phyloP scores from a whole-genome alignment of 495 filamentous ascomycete species.

The Bacidia gigantensis region DNA sequence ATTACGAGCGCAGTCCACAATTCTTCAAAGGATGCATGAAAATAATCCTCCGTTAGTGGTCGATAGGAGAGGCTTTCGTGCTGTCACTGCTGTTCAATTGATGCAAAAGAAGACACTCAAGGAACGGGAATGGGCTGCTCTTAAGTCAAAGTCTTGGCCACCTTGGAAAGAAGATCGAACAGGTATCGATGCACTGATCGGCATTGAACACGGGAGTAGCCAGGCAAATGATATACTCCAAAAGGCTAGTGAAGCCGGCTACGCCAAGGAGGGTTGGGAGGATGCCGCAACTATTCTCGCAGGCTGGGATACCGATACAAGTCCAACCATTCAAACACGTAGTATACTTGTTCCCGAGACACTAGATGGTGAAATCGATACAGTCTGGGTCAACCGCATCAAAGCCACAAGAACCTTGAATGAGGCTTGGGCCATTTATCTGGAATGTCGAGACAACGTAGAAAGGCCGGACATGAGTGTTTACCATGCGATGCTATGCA shows the following conservation, averaged over 20 bases:
- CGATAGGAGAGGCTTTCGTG: constrained; percentile 48
- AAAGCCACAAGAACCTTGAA: constrained; percentile 51
- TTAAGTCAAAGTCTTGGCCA: constrained; percentile 54
- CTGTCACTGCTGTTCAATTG: constrained; percentile 43
- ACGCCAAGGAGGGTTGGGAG: constrained; percentile 41
- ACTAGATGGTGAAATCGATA: too few relatives aligned
- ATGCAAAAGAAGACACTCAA: constrained; percentile 46
- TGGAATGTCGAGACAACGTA: constrained; percentile 24
- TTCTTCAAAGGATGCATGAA: constrained; percentile 47
- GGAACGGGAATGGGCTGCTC: constrained; percentile 43
- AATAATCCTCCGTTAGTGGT: constrained; percentile 42
- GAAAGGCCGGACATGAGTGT: constrained; percentile 14
- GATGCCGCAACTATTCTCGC: constrained; percentile 39
- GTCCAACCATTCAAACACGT: constrained; percentile 56
- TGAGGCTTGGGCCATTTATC: constrained; percentile 61
- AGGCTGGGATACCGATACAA: constrained; percentile 55
- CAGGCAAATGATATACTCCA: constrained; percentile 41
- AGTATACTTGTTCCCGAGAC: too few relatives aligned
- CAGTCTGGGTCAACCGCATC: constrained; percentile 48
- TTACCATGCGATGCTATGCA: constrained; percentile 48
- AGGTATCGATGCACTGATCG: constrained; percentile 43
- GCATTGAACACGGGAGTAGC: constrained; percentile 41
- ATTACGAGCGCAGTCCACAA: constrained; percentile 48
- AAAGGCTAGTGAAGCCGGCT: constrained; percentile 53
- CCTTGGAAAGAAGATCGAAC: constrained; percentile 54